These are phyloP conservation scores for Kluyveromyces nonfermentans DNA, from an alignment of 805 yeast species.

Conservation along the genomic window DNA sequence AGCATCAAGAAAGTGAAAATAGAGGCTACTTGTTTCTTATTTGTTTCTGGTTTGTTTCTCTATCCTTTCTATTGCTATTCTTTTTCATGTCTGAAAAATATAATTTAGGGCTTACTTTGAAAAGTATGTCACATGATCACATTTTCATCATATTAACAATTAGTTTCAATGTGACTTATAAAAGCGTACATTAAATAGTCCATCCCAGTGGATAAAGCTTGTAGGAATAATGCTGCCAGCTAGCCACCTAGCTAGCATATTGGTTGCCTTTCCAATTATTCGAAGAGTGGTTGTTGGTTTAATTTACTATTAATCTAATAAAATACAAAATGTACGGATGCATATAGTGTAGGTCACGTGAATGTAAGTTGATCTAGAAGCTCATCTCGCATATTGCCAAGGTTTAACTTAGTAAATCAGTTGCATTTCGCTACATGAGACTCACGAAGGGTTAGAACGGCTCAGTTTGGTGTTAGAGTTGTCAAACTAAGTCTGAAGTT, in stretches of 20 bases:
- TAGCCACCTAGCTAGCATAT: too few species aligned
- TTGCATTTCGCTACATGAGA: not conserved
- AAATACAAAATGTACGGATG: not conserved
- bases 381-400: not conserved
- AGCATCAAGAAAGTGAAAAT: too few species aligned
- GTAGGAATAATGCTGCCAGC: too few species aligned
- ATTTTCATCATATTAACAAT: too few species aligned
- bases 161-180: too few species aligned
- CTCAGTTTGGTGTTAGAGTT: not conserved
- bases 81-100: not conserved
- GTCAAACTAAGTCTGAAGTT: not conserved
- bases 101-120: not conserved
- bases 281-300: not conserved
- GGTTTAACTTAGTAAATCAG: too few species aligned
- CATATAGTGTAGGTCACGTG: not conserved
- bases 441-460: not conserved
- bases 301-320: not conserved
- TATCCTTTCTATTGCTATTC: not conserved
- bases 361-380: not conserved
- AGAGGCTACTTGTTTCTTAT: slow-evolving; percentile 1
- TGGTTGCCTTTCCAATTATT: too few species aligned
- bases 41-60: slow-evolving; percentile 12
- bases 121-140: not conserved
- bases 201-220: not conserved
- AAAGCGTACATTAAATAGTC: too few species aligned